Percentiles rank a stretch among this genome's conserved stretches.
Conservation (phyloP, 768 basidiomycete genomes). For the Lactarius vividus region DNA sequence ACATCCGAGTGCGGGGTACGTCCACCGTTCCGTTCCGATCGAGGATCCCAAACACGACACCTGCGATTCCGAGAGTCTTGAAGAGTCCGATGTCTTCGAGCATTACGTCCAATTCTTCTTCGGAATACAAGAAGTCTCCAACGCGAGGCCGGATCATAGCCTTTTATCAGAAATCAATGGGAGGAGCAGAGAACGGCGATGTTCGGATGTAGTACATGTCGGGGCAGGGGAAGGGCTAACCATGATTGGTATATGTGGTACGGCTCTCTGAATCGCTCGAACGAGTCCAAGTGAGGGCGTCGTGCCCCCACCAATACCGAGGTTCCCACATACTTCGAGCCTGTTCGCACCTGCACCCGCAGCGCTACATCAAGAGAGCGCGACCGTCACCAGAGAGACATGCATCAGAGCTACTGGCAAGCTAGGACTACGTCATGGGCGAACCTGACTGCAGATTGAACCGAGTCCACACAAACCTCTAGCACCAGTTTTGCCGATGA, state of each 20-base stretch:
- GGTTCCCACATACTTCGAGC: slow-evolving; percentile 72
- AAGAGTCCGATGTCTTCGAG: slow-evolving; percentile 65
- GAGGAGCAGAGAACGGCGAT: background rate
- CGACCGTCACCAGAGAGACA: background rate
- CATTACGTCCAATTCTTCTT: slow-evolving; percentile 69
- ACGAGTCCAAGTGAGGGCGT: slow-evolving; percentile 80
- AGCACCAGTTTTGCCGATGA: slow-evolving; percentile 2
- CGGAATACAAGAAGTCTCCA: slow-evolving; percentile 76
- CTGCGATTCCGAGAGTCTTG: slow-evolving; percentile 54
- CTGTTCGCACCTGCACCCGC: slow-evolving; percentile 68
- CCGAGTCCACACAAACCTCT: slow-evolving; percentile 22
- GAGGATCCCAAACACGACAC: slow-evolving; percentile 68
- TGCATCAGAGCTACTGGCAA: background rate
- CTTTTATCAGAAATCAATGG: slow-evolving; percentile 30
- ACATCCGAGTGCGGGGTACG: slow-evolving; percentile 55
- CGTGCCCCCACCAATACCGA: slow-evolving; percentile 73
- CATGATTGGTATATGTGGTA: slow-evolving; percentile 62
- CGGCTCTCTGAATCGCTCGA: slow-evolving; percentile 49
- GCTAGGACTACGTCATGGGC: background rate
- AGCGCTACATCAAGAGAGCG: slow-evolving; percentile 45
- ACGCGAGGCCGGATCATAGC: slow-evolving; percentile 76
- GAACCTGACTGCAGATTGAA: slow-evolving; percentile 22
- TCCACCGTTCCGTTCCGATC: slow-evolving; percentile 57
- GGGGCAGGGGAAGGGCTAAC: slow-evolving; percentile 36
- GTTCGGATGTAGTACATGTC: background rate